Evolutionary conservation across 106 monocot genomes (phyloP), one percentile per base, ranked within the genome.

Genomic region (Posidonia australis): DNA sequence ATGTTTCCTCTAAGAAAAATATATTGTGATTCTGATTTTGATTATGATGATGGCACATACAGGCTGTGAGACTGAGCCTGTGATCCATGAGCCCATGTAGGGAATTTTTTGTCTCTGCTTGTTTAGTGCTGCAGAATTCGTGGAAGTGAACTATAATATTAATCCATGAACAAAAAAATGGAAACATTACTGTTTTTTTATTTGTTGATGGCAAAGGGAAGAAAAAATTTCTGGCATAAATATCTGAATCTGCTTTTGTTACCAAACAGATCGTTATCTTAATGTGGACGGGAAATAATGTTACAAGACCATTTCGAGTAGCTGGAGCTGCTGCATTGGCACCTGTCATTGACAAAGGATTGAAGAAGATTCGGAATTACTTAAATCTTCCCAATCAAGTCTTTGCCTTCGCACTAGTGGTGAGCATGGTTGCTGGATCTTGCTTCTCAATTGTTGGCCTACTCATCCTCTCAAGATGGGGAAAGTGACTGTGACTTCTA

Each of bases 251-350:
- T 36, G 7, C 22, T 53, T 21, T 53, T 53, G 11, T 53, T 21
- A 9, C 22, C 16, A 20, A 31, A 52, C 18, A 81, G 86, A 88
- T 84, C 30, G 84, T 88, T 30, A 54, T 84, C 28, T 54, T 88
- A 36, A 88, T 88, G 88, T 84, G 88, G 88, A 88, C 81, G 6
- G 88, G 88, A n/a, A 88, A 88, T 76, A 88, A 84, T 44, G 70
- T 88, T 13, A 88, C 88, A 36, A 78, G 88, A 62, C 88, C 88
- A 49, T 88, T 88, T 60, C 61, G 84, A 54, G 77, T 88, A 13
- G 88, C 84, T 63, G 84, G 88, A 30, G 88, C 84, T 51, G 84
- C 84, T 53, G 88, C 81, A 43, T 70, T 84, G 52, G 84, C 88
- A 41, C 88, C 84, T 16, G 70, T 42, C 9, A 75, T 88, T 17